Base-by-base conservation (phyloP, 1,139 yeast genomes). In the Yamadazyma membranifaciens region DNA sequence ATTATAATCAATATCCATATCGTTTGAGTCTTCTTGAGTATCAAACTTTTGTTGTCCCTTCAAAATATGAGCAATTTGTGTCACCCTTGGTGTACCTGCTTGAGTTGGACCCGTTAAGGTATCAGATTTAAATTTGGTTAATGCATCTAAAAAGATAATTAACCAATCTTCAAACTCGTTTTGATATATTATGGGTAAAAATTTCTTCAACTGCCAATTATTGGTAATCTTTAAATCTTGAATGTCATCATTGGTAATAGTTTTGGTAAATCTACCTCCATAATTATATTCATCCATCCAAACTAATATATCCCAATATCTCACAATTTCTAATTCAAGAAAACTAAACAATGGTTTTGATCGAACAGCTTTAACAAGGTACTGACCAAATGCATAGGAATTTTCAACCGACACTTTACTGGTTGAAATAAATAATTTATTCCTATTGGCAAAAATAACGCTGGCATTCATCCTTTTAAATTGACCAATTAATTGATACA, bases 211-310 rank as follows among this genome's bases (percentile, higher is more conserved):
- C 44, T 87, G 94, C 98, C 98, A 94, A 39, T 80, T 73, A 41
- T 86, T 82, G 38, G 74, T 72, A 2, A 84, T 82, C 22, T 69
- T 68, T 45, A 85, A 65, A 29, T 73, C 73, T 52, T 83, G 87
- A 14, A 65, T 63, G 6, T 81, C 87, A 9, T 70, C 75, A 39
- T 65, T 71, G 4, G 78, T 67, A 32, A 86, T 79, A 42, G 76
- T 75, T 13, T 68, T 62, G 57, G 95, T 85, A 20, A 82, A 81
- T 43, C 89, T 72, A 4, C 98, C 99, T 33, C 95, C 87, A 60
- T 72, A 89, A 55, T 94, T 94, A 52, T 77, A 81, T 51, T 84
- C 83, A 59, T 94, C 97, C 95, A 91, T 87, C 98, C 98, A 94
- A 3, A 92, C 67, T 46, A 94, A 67, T 13, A 86, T 57, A 59